Base-by-base conservation (phyloP, 768 basidiomycete genomes). In the Lactarius hengduanensis region DNA sequence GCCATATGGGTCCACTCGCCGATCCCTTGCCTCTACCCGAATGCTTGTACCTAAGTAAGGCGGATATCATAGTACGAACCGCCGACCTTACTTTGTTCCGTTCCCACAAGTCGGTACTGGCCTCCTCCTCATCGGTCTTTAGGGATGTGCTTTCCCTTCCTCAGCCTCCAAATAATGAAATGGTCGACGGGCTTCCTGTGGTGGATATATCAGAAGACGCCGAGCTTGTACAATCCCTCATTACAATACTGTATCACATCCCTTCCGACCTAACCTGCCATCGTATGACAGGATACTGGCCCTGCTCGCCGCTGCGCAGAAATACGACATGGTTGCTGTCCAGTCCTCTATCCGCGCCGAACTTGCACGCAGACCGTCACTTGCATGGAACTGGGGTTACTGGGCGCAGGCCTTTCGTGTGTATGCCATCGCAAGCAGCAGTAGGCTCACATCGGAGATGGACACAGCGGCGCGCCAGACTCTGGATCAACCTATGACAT, bases 41-140 rank as follows among this genome's bases (percentile, higher is more conserved):
- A 1, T 38, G 10, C n/a, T 36, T 68, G 18, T 30, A 66, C 8
- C 2, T 47, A 6, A 59, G 53, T 18, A 10, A 28, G 3, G 56
- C 67, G 16, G 59, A 68, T 53, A 10, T 68, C 16, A 22, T 66
- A 11, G 1, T 68, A 13, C 67, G 41, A 11, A 56, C 66, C 28
- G 64, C 66, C 16, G 57, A 70, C 50, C 20, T 28, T 22, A 36
- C 16, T 22, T 41, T 10, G 20, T 70, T 78, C 57, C 72, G 69
- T 11, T 60, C 76, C 16, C 76, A 78, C 69, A 77, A 71, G n/a
- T 58, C 58, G 15, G 75, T 76, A 26, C 74, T 79, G 16, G 53
- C 71, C 32, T 68, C 70, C 15, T 74, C 76, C 1, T 77, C 77
- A 3, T 70, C 71, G 4, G 56, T 78, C 36, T 77, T 77, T 61